Evolutionary conservation across 768 basidiomycete genomes (phyloP).

Genomic region (Pleurotus tuoliensis): DNA sequence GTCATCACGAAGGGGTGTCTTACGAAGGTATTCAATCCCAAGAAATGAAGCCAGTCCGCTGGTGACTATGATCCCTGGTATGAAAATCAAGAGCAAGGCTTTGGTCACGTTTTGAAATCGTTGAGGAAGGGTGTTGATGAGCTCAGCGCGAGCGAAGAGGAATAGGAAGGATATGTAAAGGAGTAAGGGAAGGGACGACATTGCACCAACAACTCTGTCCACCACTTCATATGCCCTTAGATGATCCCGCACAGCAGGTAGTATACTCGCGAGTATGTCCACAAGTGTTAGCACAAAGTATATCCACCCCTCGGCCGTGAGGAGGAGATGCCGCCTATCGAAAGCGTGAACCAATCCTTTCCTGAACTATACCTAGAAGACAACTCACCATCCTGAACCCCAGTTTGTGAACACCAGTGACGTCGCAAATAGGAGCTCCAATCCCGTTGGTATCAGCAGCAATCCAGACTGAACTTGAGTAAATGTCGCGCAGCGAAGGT

Average conservation of each 20-base stretch:
- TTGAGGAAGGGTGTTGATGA: constrained; percentile 49
- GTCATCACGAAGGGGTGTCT: too few relatives aligned
- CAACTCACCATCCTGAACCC: constrained; percentile 45
- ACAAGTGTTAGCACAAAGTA: constrained; percentile 57
- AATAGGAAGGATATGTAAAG: constrained; percentile 62
- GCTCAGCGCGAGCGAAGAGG: constrained; percentile 47
- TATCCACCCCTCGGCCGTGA: constrained; percentile 58
- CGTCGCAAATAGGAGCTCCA: constrained; percentile 60
- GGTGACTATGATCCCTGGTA: constrained; percentile 50
- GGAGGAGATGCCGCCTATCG: constrained; percentile 50
- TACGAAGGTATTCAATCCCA: constrained; percentile 39
- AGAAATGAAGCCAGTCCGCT: constrained; percentile 67
- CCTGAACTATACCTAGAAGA: neutral
- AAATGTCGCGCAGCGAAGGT: constrained; percentile 65
- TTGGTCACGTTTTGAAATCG: constrained; percentile 42
- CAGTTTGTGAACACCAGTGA: constrained; percentile 47
- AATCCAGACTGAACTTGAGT: constrained; percentile 39
- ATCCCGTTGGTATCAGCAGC: constrained; percentile 57
- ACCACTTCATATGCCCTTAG: constrained; percentile 44
- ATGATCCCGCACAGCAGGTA: constrained; percentile 47
- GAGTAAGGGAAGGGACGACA: constrained; percentile 64
- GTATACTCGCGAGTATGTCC: constrained; percentile 55
- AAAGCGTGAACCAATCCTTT: constrained; percentile 1
- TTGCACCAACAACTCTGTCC: constrained; percentile 61
- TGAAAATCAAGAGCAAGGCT: constrained; percentile 43